Evolutionary conservation across 2,329 filamentous ascomycete species (phyloP).

Genomic region (Fusarium dlaminii): DNA sequence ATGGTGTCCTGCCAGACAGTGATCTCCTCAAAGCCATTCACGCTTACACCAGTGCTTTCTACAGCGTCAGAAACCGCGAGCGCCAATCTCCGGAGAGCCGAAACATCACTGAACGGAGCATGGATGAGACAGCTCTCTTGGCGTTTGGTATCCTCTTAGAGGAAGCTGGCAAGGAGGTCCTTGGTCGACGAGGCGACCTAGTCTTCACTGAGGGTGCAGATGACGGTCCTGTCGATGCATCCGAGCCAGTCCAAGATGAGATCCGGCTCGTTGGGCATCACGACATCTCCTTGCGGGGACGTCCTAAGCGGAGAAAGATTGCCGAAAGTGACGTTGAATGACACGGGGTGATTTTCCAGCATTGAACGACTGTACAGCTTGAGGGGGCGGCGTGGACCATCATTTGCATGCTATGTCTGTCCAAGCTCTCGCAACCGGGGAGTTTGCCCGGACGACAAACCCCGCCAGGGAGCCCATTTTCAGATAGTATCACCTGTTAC

Average conservation of each 20-base stretch:
- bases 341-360: background rate
- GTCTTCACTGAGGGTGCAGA: conserved; percentile 72
- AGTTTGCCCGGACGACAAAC: conserved; percentile 11
- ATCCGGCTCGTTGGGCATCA: conserved; percentile 39
- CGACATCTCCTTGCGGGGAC: conserved; percentile 35
- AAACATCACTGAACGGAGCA: conserved; percentile 64
- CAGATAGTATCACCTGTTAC: background rate
- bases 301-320: conserved; percentile 48
- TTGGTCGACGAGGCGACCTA: conserved; percentile 74
- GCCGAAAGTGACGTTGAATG: conserved; percentile 24
- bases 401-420: background rate
- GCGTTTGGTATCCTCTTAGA: conserved; percentile 80
- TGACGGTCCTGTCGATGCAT: conserved; percentile 21
- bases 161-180: conserved; percentile 68
- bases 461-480: conserved; percentile 10
- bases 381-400: background rate
- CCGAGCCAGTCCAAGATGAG: conserved; percentile 29
- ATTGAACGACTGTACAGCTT: background rate
- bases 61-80: conserved; percentile 55
- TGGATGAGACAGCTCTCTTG: conserved; percentile 82
- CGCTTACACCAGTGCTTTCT: conserved; percentile 73
- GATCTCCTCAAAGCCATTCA: conserved; percentile 77
- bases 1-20: conserved; percentile 68
- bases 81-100: conserved; percentile 31
- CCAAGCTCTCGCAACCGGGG: conserved; percentile 10